A percentile compares a stretch with the other conserved stretches of the same genome.
These are phyloP conservation scores for Hyaloraphidium curvatum DNA, from an alignment of 192 early-diverging fungal species.

Conservation along the genomic window DNA sequence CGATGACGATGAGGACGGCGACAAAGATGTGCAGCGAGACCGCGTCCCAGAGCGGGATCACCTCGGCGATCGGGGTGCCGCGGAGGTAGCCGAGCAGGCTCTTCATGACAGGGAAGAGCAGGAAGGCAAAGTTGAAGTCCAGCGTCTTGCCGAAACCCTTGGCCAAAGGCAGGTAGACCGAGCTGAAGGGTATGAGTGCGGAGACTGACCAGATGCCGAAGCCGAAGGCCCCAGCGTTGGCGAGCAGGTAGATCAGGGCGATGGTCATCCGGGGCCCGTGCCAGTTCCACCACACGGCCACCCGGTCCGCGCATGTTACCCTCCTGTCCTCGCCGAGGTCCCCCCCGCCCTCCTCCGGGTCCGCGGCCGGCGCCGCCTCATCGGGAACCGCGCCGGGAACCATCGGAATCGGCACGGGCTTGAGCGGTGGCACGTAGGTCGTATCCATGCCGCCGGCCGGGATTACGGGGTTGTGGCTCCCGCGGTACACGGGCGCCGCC, in stretches of 20 bases:
- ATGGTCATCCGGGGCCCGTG: conserved; percentile 8
- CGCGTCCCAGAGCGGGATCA: conserved; percentile 70
- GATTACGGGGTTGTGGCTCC: no score
- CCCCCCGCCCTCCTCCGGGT: no score
- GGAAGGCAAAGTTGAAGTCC: conserved; percentile 56
- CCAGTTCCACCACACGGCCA: conserved; percentile 14
- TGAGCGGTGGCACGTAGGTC: no score
- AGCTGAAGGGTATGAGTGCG: no score
- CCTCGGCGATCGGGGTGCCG: conserved; percentile 47
- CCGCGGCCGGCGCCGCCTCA: no score
- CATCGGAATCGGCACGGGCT: no score
- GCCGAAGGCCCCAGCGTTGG: conserved; percentile 7
- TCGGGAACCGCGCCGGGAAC: no score
- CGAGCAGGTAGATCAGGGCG: conserved; percentile 4
- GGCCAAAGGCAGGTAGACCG: conserved; percentile 14
- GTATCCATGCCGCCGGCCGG: no score
- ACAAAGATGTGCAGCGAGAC: conserved; percentile 23
- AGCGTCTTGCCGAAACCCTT: conserved; percentile 31
- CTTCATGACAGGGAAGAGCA: conserved; percentile 64
- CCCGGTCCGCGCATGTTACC: no score
- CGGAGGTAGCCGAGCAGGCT: conserved; percentile 59
- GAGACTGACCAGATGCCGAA: no score
- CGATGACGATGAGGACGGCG: conserved; percentile 61
- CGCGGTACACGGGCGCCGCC: no score
- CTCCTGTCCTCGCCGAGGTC: no score